Base-by-base conservation (phyloP, 2,329 filamentous ascomycete genomes). In the Phyllosticta capitalensis region DNA sequence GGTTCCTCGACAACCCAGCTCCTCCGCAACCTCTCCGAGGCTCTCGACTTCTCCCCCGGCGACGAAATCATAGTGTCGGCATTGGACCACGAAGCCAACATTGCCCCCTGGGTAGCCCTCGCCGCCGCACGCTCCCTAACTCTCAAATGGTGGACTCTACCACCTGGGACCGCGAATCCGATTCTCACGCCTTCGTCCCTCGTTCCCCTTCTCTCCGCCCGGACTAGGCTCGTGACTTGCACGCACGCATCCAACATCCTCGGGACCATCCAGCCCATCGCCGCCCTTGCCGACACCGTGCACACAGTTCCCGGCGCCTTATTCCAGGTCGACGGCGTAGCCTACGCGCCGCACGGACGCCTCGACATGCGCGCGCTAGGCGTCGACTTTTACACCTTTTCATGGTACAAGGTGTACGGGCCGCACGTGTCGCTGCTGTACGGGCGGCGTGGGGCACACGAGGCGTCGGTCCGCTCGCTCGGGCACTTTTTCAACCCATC, bases 391-490 rank as follows among this genome's bases (percentile, higher is more conserved):
- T 92, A 92, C 70, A 67, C 79, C n/a, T 90, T 92, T 68, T 85
- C 81, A 0, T 92, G 88, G 88, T 92, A 92, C 74, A 92, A 92
- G 70, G 76, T 77, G 1, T 92, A 88, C 67, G 89, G 88, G 0
- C 88, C 89, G 0, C 89, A 92, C 65, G 78, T 91, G 1, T 80
- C 87, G 0, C 81, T 86, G 63, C 75, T 92, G 1, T 92, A 90
- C 67, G 86, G 81, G 5, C 82, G 82, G 22, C 75, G 76, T 4
- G 67, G 71, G 0, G 84, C 83, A 0, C 83, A 87, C 61, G n/a
- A 54, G 24, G 67, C 79, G 17, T 71, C 79, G 54, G 75, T 90
- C 58, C 73, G 73, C 4, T 81, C 83, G 0, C 70, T 85, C 0
- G 81, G 82, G 0, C 87, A 90, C 67, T 89, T 81, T 74, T 90